Evolutionary conservation across 2,329 filamentous ascomycete species (phyloP), one percentile per base, ranked within the genome.

Genomic region (Grosmannia clavigera): DNA sequence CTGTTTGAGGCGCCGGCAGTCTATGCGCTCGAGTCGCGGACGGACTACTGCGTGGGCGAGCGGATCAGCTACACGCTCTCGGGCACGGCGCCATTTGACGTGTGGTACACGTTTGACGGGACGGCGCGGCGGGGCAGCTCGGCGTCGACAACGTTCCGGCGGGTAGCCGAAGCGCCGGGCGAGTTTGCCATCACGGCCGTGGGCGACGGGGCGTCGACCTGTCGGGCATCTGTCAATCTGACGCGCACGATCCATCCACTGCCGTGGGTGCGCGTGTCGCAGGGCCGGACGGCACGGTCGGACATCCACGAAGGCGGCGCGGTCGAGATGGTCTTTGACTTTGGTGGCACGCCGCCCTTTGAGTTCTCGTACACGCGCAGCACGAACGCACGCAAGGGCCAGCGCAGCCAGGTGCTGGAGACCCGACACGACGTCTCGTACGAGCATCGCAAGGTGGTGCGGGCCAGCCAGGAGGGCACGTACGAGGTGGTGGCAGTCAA

Each of bases 401-500:
- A 90, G 71, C 88, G 85, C 69, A 84, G 86, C 46, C 80, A 85
- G 67, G 82, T 99, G 40, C 79, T 99, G 22, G 95, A 99, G 75
- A 96, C 95, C 65, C 84, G 89, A 66, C 91, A 94, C 65, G 92
- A 96, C 67, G 79, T 88, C 22, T 92, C 88, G 56, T 83, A 92
- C 64, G 90, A 95, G 68, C 82, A 90, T 71, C 85, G 77, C 68
- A 92, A 95, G 79, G 83, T 84, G 31, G 82, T 97, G 67, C 85
- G 85, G 67, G 91, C 92, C 31, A 91, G 87, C 66, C 89, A 96
- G 70, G 94, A 97, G 78, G 94, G 94, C 57, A 96, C 91, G 65
- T 99, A 99, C 70, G 94, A 99, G 75, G 92, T 99, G 22, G 89
- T 97, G 35, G 87, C 90, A 12, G 96, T 99, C 73, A 95, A 95